These are phyloP conservation scores for Schwanniomyces polymorphus DNA, from an alignment of 805 yeast genomes.

Conservation along the genomic window DNA sequence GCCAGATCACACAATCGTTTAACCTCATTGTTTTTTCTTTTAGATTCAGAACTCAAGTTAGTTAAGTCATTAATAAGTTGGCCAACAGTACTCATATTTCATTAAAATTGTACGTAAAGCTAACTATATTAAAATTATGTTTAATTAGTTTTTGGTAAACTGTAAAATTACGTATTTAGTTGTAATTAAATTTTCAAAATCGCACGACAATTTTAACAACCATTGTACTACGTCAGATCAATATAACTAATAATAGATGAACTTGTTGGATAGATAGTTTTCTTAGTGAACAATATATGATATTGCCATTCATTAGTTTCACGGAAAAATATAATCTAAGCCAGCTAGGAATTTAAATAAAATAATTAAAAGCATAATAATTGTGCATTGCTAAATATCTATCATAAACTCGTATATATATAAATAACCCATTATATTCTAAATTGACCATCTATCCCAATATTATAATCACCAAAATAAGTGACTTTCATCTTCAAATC, in stretches of 20 bases:
- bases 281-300: too few species aligned
- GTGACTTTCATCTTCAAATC: background rate
- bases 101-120: background rate
- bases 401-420: background rate
- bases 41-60: conserved; percentile 64
- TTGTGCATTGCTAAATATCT: background rate
- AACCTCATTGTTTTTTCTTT: conserved; percentile 69
- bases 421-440: background rate
- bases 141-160: background rate
- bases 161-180: background rate
- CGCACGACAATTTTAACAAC: conserved; percentile 51
- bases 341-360: conserved; percentile 60
- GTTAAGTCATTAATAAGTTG: conserved; percentile 60
- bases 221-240: conserved; percentile 51
- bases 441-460: background rate
- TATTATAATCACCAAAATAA: background rate
- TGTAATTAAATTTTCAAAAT: background rate
- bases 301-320: too few species aligned
- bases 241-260: background rate
- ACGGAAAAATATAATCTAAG: conserved; percentile 38
- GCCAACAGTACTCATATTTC: conserved; percentile 40
- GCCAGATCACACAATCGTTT: conserved; percentile 43
- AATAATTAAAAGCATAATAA: conserved; percentile 8
- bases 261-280: too few species aligned
- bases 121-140: background rate